phyloP scores from a whole-genome alignment of 352 stramenopile genomes.

The Globisporangium paddicum region DNA sequence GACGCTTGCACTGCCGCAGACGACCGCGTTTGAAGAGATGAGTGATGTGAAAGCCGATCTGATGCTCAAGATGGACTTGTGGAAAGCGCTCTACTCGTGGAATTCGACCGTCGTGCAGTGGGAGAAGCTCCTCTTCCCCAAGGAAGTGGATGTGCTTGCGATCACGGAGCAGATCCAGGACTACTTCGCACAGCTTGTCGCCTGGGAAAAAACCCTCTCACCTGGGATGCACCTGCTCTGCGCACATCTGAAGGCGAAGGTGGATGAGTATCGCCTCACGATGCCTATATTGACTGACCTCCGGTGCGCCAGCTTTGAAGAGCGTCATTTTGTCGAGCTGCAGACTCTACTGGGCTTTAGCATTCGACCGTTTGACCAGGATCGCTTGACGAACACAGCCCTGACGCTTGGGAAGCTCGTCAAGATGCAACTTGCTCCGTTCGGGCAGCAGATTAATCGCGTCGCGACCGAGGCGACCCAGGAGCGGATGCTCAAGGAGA shows the following conservation, averaged over 20 bases:
- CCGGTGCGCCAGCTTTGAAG: constrained; percentile 51
- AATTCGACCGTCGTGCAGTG: constrained; percentile 34
- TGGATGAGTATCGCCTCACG: constrained; percentile 80
- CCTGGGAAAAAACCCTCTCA: constrained; percentile 48
- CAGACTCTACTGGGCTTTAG: constrained; percentile 72
- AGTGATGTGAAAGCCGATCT: constrained; percentile 67
- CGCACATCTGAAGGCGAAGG: constrained; percentile 56
- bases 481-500: constrained; percentile 83
- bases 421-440: constrained; percentile 68
- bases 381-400: background rate
- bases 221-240: constrained; percentile 43
- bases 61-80: constrained; percentile 74
- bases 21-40: constrained; percentile 80
- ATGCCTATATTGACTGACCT: constrained; percentile 74
- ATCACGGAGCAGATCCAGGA: constrained; percentile 65
- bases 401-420: constrained; percentile 85
- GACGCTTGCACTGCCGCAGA: constrained; percentile 48
- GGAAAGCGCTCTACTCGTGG: constrained; percentile 76
- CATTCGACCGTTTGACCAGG: constrained; percentile 32
- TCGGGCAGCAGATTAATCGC: constrained; percentile 68
- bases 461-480: constrained; percentile 87
- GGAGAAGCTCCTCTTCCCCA: constrained; percentile 47
- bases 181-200: constrained; percentile 48
- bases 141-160: constrained; percentile 54
- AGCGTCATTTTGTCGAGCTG: constrained; percentile 54